These are phyloP conservation scores for Arthrobotrys megalospora DNA, from an alignment of 2,329 filamentous ascomycete species.

Conservation along the genomic window DNA sequence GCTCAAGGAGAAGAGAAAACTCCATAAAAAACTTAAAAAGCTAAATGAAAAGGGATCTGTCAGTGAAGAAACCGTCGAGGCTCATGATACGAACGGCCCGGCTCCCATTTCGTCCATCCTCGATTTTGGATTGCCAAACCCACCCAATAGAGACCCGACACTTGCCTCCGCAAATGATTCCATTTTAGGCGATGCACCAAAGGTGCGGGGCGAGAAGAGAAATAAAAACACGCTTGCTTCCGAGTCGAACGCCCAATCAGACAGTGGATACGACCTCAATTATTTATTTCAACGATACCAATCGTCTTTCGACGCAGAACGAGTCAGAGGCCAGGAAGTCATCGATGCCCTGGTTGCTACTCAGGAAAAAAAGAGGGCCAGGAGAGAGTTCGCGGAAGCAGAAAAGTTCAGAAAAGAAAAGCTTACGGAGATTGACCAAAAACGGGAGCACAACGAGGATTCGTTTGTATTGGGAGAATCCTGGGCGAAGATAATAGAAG, in stretches of 20 bases:
- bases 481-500: no score
- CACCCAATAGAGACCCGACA: background rate
- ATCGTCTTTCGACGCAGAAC: background rate
- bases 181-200: background rate
- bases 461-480: background rate
- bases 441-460: background rate
- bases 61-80: background rate
- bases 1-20: background rate
- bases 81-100: background rate
- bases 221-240: background rate
- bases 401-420: no score
- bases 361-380: background rate
- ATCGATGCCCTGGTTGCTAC: background rate
- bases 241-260: background rate
- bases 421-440: background rate
- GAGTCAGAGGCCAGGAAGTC: background rate
- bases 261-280: background rate
- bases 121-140: slow-evolving; percentile 8
- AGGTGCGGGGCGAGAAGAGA: background rate
- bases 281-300: background rate
- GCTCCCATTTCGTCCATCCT: slow-evolving; percentile 15
- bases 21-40: background rate
- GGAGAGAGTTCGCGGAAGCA: background rate
- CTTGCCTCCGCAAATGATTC: background rate
- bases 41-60: background rate